Evolutionary conservation across 768 basidiomycete genomes (phyloP), one percentile per base, ranked within the genome.

Genomic region (Artomyces pyxidatus): DNA sequence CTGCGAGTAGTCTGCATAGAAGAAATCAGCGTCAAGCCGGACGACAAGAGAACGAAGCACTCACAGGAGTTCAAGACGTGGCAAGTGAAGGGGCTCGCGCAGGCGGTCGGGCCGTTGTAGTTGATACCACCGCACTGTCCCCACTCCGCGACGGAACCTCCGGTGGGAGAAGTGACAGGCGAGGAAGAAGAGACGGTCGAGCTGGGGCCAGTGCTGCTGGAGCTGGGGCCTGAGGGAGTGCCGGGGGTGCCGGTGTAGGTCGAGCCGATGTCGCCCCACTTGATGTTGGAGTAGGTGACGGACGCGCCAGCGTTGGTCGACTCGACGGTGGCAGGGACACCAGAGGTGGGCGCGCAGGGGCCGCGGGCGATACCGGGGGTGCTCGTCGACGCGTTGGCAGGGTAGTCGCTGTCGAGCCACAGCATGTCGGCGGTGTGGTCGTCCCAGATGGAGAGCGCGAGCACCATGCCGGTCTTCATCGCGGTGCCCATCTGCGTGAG

Each of bases 341-440:
- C 76, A 32, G 74, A 74, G 38, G 61, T 61, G 44, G 73, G 74
- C 3, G 76, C 45, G 66, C 75, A 78, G 43, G 71, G 63, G 32
- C 76, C 77, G 63, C 76, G 77, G 38, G 68, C 62, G 48, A 74
- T 65, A 63, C 76, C 77, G 30, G 71, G 70, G 32, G 52, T 43
- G 52, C 65, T 61, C 47, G 59, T 47, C 47, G 45, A 40, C n/a
- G 43, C 42, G 53, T 45, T 40, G 46, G 61, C 57, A 45, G 63
- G 77, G 68, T 74, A 77, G 67, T 62, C 63, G 51, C 62, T 64
- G 69, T 79, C 76, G 62, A 80, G 75, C 77, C 77, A 80, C 56
- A 76, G 69, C 77, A 80, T 78, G 63, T 70, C 65, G 50, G 64
- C 75, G 35, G 64, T 63, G 58, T 78, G 68, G 64, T 78, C 76